Evolutionary conservation across 75 land plant species (phyloP).

Genomic region (Sequoiadendron giganteum): DNA sequence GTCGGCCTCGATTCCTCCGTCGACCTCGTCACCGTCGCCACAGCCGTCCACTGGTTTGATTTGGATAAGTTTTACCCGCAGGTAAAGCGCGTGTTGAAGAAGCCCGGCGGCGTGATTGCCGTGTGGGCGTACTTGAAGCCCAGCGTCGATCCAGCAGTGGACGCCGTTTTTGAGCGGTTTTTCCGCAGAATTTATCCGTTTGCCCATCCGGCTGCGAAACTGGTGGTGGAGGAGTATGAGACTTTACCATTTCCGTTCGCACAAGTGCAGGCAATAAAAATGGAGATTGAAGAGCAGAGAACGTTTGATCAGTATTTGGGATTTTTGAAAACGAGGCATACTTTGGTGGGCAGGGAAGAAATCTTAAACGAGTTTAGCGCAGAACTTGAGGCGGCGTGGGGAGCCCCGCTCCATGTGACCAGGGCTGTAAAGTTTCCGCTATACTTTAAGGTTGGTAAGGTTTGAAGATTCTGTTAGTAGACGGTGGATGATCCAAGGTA

Average conservation of each 20-base stretch:
- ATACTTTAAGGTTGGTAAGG: neutral
- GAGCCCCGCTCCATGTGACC: no score
- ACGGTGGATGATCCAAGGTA: no score
- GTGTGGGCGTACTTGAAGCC: slow-evolving; percentile 33
- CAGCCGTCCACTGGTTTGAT: slow-evolving; percentile 86
- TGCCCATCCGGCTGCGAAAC: slow-evolving; percentile 32
- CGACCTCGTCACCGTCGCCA: slow-evolving; percentile 63
- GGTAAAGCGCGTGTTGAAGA: neutral
- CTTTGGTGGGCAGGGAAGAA: no score
- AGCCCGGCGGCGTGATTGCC: no score
- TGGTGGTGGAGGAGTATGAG: slow-evolving; percentile 35
- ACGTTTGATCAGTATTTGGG: no score
- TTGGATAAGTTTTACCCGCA: slow-evolving; percentile 56
- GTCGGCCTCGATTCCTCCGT: slow-evolving; percentile 7
- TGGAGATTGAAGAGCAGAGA: slow-evolving; percentile 13
- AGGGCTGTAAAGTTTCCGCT: no score
- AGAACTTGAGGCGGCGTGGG: no score
- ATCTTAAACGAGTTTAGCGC: no score
- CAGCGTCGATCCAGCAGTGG: slow-evolving; percentile 31
- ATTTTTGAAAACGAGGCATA: no score
- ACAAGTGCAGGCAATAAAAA: slow-evolving; percentile 30
- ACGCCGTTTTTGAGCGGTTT: slow-evolving; percentile 22
- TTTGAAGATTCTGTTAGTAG: neutral
- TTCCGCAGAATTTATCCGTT: neutral
- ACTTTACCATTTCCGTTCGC: slow-evolving; percentile 69